Conservation (phyloP, 352 stramenopile species). For the Phytopythium chamaehyphon region DNA sequence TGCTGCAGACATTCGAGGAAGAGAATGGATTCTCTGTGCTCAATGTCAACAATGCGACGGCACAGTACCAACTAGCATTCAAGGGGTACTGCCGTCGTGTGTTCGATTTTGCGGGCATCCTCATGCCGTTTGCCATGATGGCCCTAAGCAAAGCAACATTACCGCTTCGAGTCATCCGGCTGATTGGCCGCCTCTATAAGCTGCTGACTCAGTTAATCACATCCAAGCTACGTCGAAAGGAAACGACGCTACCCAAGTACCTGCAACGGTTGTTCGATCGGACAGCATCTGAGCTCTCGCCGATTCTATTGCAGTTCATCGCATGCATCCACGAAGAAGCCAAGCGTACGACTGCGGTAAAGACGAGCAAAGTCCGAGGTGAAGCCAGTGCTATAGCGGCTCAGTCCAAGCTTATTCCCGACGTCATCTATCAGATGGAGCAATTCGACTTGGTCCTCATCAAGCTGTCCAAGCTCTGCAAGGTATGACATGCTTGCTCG, state of each 20-base stretch:
- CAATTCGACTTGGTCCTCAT: slow-evolving; percentile 66
- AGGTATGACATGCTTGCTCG: slow-evolving; percentile 17
- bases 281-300: slow-evolving; percentile 33
- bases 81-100: slow-evolving; percentile 28
- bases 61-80: slow-evolving; percentile 16
- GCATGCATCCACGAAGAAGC: slow-evolving; percentile 43
- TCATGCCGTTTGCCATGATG: slow-evolving; percentile 47
- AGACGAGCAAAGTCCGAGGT: slow-evolving; percentile 7
- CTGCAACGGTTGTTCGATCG: slow-evolving; percentile 45
- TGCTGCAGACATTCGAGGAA: slow-evolving; percentile 34
- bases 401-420: slow-evolving; percentile 56
- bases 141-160: slow-evolving; percentile 26
- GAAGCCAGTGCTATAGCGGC: slow-evolving; percentile 6
- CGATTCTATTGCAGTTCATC: slow-evolving; percentile 45
- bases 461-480: slow-evolving; percentile 60
- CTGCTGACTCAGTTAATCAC: slow-evolving; percentile 34
- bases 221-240: slow-evolving; percentile 37
- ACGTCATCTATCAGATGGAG: slow-evolving; percentile 66
- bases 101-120: slow-evolving; percentile 28
- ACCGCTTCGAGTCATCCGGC: slow-evolving; percentile 37
- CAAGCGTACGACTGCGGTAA: slow-evolving; percentile 13
- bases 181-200: slow-evolving; percentile 50
- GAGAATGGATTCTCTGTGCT: slow-evolving; percentile 27
- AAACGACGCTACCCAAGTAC: slow-evolving; percentile 31
- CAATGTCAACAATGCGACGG: slow-evolving; percentile 10